Percentiles rank a stretch among this genome's conserved stretches.
These are phyloP conservation scores for Phytophthora foliorum DNA, from an alignment of 352 stramenopile species.

Conservation along the genomic window DNA sequence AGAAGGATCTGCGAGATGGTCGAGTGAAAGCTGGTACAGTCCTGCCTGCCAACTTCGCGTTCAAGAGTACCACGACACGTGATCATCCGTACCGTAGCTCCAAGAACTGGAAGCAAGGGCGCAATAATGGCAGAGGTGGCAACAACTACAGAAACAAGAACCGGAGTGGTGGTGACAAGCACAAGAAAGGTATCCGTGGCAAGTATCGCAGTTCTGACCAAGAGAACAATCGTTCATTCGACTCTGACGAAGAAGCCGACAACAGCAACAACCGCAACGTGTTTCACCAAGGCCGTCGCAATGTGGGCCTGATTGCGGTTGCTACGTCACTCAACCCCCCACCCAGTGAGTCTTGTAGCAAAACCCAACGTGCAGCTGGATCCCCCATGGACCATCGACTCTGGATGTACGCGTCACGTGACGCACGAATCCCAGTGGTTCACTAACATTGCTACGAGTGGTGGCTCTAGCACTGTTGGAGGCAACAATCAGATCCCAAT, in stretches of 20 bases:
- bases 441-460: constrained; percentile 5
- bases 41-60: constrained; percentile 3
- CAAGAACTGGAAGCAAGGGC: constrained; percentile 2
- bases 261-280: background rate
- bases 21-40: constrained; percentile 12
- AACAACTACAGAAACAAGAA: background rate
- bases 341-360: background rate
- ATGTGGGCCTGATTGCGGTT: constrained; percentile 11
- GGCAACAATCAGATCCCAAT: constrained; percentile 7
- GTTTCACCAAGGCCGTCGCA: constrained; percentile 2
- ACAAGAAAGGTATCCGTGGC: background rate
- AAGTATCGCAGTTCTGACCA: background rate
- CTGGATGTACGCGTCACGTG: constrained; percentile 27
- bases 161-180: no score
- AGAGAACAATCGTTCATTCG: background rate
- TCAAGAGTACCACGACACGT: background rate
- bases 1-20: constrained; percentile 11
- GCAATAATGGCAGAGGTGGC: background rate
- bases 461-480: constrained; percentile 22
- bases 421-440: constrained; percentile 22
- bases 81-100: constrained; percentile 5
- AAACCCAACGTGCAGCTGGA: constrained; percentile 6
- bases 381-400: no score
- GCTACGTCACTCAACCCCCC: constrained; percentile 6
- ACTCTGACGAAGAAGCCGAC: constrained; percentile 1